A percentile compares a stretch with the other conserved stretches of the same genome.
Conservation (phyloP, 2,329 filamentous ascomycete genomes). For the Orbilia blumenaviensis region DNA sequence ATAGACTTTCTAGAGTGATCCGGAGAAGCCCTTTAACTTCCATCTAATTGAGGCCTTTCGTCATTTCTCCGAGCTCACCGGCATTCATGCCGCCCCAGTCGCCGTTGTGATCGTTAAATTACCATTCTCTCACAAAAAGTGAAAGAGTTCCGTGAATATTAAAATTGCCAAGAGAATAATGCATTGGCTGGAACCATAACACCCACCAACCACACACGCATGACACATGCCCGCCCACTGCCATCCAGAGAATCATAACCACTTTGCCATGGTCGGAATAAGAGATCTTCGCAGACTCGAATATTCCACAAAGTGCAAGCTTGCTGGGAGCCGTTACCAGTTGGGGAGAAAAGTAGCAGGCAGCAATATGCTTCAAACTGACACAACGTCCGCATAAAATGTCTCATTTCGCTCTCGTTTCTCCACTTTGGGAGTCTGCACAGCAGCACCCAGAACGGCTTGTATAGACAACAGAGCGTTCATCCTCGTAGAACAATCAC, state of each 20-base stretch:
- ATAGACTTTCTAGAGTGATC: background rate
- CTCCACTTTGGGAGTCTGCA: background rate
- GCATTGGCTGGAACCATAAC: background rate
- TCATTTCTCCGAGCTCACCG: too few species aligned
- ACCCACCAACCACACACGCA: background rate
- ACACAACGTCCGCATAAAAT: background rate
- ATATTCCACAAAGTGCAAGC: background rate
- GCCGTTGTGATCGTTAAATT: too few species aligned
- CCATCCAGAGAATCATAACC: background rate
- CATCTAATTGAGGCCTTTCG: too few species aligned
- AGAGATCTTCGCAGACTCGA: background rate
- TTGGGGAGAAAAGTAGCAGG: background rate
- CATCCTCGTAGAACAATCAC: too few species aligned
- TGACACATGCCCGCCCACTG: background rate
- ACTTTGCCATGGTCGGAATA: background rate
- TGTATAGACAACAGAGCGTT: background rate
- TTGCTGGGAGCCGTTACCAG: background rate
- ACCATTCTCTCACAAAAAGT: too few species aligned
- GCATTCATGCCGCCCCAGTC: too few species aligned
- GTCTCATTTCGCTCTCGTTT: background rate
- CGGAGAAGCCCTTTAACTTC: background rate
- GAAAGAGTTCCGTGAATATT: too few species aligned
- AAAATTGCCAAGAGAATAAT: too few species aligned
- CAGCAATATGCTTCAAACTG: constrained; percentile 13
- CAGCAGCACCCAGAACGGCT: background rate